A percentile compares a stretch with the other conserved stretches of the same genome.
These are phyloP conservation scores for Furcasterigmium sp. DNA, from an alignment of 2,329 filamentous ascomycete species.

Conservation along the genomic window DNA sequence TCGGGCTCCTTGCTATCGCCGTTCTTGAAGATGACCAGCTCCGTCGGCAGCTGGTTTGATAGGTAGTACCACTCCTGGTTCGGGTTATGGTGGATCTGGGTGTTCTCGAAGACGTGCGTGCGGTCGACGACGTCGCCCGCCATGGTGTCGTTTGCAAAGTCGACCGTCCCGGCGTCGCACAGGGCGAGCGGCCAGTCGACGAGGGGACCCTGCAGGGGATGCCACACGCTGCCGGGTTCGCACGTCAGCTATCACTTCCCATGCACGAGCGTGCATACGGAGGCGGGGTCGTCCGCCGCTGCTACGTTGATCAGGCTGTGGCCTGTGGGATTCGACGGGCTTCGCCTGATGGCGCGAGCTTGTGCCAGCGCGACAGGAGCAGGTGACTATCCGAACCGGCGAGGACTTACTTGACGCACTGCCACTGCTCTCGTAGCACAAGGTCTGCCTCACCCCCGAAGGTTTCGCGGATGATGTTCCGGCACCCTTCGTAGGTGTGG, in stretches of 20 bases:
- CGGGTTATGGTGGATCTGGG: conserved; percentile 13
- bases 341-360: neutral
- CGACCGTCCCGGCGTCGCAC: conserved; percentile 13
- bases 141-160: conserved; percentile 13
- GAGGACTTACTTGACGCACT: conserved; percentile 5
- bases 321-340: neutral
- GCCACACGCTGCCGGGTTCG: conserved; percentile 15
- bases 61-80: conserved; percentile 15
- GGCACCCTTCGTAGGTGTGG: conserved; percentile 5
- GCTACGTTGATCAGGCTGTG: neutral
- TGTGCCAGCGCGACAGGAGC: neutral
- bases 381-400: neutral
- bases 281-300: neutral
- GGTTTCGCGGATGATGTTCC: conserved; percentile 2
- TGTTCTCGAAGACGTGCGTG: conserved; percentile 15
- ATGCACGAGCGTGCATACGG: too few species aligned
- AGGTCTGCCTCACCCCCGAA: conserved; percentile 1
- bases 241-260: conserved; percentile 12
- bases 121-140: conserved; percentile 14
- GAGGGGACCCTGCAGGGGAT: conserved; percentile 13
- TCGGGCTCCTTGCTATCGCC: conserved; percentile 2
- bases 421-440: conserved; percentile 1
- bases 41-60: conserved; percentile 10
- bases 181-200: conserved; percentile 16
- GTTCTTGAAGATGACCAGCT: conserved; percentile 14